phyloP scores from a whole-genome alignment of 2,329 filamentous ascomycete genomes.

The Penicillium verrucosum region DNA sequence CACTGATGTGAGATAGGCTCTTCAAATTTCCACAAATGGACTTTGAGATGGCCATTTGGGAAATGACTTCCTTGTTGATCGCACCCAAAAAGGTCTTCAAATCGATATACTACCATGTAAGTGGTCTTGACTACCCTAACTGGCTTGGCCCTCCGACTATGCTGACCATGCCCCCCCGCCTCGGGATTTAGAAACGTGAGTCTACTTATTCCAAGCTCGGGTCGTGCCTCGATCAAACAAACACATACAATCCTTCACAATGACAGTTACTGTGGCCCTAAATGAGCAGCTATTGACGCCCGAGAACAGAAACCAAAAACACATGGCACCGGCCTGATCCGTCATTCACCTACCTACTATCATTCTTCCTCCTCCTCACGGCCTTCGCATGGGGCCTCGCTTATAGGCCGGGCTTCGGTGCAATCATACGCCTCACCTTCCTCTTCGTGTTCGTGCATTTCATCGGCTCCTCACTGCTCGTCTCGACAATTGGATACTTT shows the following conservation, averaged over 20 bases:
- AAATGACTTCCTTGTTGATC: conserved; percentile 66
- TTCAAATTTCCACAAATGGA: conserved; percentile 74
- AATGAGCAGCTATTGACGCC: conserved; percentile 8
- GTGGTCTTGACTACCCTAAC: conserved; percentile 21
- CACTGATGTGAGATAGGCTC: conserved; percentile 41
- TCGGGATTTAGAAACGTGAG: conserved; percentile 40
- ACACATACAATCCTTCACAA: not conserved
- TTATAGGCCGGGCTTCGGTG: conserved; percentile 47
- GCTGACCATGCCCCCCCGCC: conserved; percentile 1
- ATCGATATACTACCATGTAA: conserved; percentile 67
- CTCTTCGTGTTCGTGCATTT: conserved; percentile 58
- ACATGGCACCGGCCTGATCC: conserved; percentile 68
- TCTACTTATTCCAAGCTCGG: not conserved
- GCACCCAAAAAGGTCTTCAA: conserved; percentile 69
- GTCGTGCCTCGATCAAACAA: not conserved
- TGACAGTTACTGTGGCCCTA: not conserved
- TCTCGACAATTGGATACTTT: conserved; percentile 63
- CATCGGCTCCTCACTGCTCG: conserved; percentile 56
- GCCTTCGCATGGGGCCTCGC: conserved; percentile 59
- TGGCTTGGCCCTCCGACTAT: not conserved
- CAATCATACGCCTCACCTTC: conserved; percentile 48
- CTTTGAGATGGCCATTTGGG: conserved; percentile 71
- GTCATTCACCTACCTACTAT: conserved; percentile 67
- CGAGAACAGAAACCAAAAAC: conserved; percentile 60
- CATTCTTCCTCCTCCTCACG: conserved; percentile 60